Evolutionary conservation across 129 eudicot genomes (phyloP).

Genomic region (Centella asiatica): DNA sequence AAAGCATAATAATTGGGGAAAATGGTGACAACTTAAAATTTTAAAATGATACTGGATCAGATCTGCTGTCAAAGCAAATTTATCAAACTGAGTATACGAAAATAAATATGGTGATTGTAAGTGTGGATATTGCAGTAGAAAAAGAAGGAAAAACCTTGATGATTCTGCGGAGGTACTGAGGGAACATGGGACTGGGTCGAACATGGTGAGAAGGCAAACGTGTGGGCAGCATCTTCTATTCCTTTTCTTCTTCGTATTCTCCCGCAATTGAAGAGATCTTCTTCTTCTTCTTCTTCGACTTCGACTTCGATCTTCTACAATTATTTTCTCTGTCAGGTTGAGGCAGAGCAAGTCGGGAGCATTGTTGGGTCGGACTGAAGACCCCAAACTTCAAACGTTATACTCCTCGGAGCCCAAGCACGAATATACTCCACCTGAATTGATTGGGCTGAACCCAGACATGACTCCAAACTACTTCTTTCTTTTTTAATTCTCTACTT

Average conservation of each 20-base stretch:
- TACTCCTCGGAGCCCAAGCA: too few species aligned
- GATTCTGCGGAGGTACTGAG: conserved; percentile 86
- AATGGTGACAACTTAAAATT: neutral
- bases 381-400: too few species aligned
- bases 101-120: neutral
- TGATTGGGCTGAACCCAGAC: too few species aligned
- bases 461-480: too few species aligned
- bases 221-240: conserved; percentile 66
- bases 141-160: conserved; percentile 52
- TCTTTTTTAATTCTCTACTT: too few species aligned
- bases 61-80: conserved; percentile 17
- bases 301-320: too few species aligned
- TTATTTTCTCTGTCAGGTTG: too few species aligned
- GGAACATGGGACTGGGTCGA: conserved; percentile 62
- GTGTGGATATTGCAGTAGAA: neutral
- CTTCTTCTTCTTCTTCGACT: too few species aligned
- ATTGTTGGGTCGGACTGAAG: too few species aligned
- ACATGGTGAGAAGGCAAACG: conserved; percentile 48
- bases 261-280: too few species aligned
- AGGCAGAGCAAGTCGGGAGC: too few species aligned
- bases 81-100: neutral
- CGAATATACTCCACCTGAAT: too few species aligned
- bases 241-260: neutral
- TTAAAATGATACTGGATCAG: conserved; percentile 23
- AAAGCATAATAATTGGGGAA: neutral